Percentiles rank a stretch among this genome's conserved stretches.
These are phyloP conservation scores for Fusarium zealandicum DNA, from an alignment of 2,329 filamentous ascomycete species.

Conservation along the genomic window DNA sequence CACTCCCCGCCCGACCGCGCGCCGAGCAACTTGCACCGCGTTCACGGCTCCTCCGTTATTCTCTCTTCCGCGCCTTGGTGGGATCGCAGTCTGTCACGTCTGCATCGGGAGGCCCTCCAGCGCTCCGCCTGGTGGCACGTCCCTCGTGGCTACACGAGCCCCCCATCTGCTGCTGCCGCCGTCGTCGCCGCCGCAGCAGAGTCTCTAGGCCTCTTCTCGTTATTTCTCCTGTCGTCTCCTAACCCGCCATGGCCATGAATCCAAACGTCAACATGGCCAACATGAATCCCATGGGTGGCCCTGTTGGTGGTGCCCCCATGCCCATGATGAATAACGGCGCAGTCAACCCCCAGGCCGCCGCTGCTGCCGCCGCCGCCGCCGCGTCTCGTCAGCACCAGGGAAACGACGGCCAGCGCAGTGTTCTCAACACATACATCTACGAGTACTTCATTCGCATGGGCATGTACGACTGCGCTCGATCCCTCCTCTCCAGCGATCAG, in stretches of 20 bases:
- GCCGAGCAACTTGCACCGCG: conserved; percentile 40
- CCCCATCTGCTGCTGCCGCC: conserved; percentile 32
- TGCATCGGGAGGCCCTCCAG: conserved; percentile 45
- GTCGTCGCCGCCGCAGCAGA: conserved; percentile 33
- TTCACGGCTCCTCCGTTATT: conserved; percentile 29
- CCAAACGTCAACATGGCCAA: conserved; percentile 69
- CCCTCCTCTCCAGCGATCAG: conserved; percentile 71
- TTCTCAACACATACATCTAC: conserved; percentile 88
- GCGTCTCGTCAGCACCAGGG: conserved; percentile 50
- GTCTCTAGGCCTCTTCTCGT: conserved; percentile 33
- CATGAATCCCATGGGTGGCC: conserved; percentile 74
- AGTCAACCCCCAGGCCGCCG: conserved; percentile 46
- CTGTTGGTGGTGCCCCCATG: conserved; percentile 66
- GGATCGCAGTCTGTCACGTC: conserved; percentile 44
- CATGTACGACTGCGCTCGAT: conserved; percentile 83
- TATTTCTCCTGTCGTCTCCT: conserved; percentile 27
- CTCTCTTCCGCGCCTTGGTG: conserved; percentile 33
- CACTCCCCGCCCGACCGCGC: conserved; percentile 32
- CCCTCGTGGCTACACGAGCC: conserved; percentile 45
- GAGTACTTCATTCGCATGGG: conserved; percentile 88
- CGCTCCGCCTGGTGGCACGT: conserved; percentile 46
- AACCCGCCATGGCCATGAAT: conserved; percentile 58
- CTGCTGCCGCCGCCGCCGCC: conserved; percentile 43
- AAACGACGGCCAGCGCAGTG: conserved; percentile 58
- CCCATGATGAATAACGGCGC: conserved; percentile 72